Evolutionary conservation across 2,329 filamentous ascomycete genomes (phyloP).

Genomic region (Xylaria sp.): DNA sequence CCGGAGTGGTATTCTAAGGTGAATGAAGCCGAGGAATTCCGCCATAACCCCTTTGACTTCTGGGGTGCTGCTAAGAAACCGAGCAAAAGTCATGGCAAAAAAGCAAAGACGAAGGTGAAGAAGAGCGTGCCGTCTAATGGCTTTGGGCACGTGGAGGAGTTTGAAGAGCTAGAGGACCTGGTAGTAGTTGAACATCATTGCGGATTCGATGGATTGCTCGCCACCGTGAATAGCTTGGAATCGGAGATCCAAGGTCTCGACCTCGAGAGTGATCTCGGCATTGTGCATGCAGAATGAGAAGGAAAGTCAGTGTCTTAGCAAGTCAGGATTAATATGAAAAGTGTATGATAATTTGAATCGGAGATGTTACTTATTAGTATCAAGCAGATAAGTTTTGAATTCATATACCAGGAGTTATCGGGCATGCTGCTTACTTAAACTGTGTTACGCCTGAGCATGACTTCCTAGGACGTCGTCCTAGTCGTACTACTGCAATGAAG

Average conservation of each 20-base stretch:
- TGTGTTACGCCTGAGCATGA: no score
- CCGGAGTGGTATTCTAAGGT: slow-evolving; percentile 25
- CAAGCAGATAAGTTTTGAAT: no score
- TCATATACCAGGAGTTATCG: no score
- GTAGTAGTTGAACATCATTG: slow-evolving; percentile 25
- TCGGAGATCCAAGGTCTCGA: slow-evolving; percentile 27
- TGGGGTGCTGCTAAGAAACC: slow-evolving; percentile 14
- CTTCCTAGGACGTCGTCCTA: no score
- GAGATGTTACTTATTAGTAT: neutral
- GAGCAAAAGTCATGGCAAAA: neutral
- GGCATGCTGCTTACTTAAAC: no score
- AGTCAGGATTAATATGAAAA: neutral
- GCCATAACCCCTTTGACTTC: slow-evolving; percentile 23
- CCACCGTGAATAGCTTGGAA: slow-evolving; percentile 20
- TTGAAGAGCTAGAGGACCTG: slow-evolving; percentile 14
- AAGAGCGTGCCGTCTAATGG: neutral
- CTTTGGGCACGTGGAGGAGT: slow-evolving; percentile 17
- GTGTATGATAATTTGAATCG: neutral
- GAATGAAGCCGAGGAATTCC: slow-evolving; percentile 3
- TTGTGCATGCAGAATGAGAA: slow-evolving; percentile 5
- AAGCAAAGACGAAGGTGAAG: neutral
- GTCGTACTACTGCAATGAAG: no score
- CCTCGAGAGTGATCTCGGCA: slow-evolving; percentile 23
- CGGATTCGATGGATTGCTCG: slow-evolving; percentile 26
- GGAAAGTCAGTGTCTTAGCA: neutral